These are phyloP conservation scores for Endotrypanum monterogeii DNA, from an alignment of 208 protist species.

Conservation along the genomic window DNA sequence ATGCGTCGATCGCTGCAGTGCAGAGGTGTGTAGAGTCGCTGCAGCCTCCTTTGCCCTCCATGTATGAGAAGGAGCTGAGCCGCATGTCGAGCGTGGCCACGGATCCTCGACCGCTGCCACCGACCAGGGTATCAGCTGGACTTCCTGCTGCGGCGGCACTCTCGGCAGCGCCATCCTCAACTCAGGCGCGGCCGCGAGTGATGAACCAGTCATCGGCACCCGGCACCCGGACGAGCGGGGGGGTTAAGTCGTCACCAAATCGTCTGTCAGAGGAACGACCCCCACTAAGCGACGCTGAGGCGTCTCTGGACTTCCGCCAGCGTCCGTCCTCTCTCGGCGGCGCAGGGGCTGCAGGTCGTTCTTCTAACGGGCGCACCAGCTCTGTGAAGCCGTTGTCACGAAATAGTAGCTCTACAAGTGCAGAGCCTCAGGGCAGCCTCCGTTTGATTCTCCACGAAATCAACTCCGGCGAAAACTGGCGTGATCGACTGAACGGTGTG, in stretches of 20 bases:
- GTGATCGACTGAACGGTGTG: conserved; percentile 68
- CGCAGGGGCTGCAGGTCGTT: neutral
- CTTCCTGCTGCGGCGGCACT: neutral
- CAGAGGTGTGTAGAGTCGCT: conserved; percentile 31
- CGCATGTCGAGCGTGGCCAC: conserved; percentile 6
- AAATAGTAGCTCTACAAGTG: conserved; percentile 8
- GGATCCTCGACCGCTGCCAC: conserved; percentile 9
- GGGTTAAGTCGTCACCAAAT: conserved; percentile 7
- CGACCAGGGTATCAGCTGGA: neutral
- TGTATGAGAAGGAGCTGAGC: conserved; percentile 39
- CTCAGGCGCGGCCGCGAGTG: conserved; percentile 24
- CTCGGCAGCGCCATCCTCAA: conserved; percentile 5
- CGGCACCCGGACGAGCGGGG: conserved; percentile 1
- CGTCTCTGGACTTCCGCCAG: neutral
- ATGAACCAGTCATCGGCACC: conserved; percentile 28
- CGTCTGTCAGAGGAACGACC: conserved; percentile 17
- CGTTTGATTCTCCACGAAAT: conserved; percentile 60
- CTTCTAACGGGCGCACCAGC: conserved; percentile 11
- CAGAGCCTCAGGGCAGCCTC: conserved; percentile 25
- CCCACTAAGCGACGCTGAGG: conserved; percentile 21
- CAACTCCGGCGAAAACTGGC: conserved; percentile 66
- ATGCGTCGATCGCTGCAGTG: conserved; percentile 12
- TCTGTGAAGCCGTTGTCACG: conserved; percentile 20
- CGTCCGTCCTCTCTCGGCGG: conserved; percentile 1
- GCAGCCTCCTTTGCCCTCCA: conserved; percentile 21